Percentiles rank a stretch among this genome's conserved stretches.
phyloP scores from a whole-genome alignment of 2,329 filamentous ascomycete genomes.

The Gaeumannomyces sp. region DNA sequence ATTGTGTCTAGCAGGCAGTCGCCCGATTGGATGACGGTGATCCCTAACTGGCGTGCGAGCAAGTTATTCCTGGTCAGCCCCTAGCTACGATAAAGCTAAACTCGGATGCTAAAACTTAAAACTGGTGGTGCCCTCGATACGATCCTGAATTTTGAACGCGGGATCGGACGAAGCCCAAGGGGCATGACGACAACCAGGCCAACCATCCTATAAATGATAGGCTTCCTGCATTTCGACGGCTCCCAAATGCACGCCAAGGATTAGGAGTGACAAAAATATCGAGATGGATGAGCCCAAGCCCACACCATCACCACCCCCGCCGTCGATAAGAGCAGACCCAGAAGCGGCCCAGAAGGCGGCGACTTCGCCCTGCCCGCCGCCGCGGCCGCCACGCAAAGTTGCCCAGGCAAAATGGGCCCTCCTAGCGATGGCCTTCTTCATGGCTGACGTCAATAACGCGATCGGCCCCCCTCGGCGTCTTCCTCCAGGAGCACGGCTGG shows the following conservation, averaged over 20 bases:
- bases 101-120: too few relatives aligned
- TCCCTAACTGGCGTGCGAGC: too few relatives aligned
- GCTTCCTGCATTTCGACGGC: too few relatives aligned
- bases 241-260: background rate
- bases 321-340: background rate
- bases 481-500: slow-evolving; percentile 6
- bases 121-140: too few relatives aligned
- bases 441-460: slow-evolving; percentile 2
- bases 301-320: background rate
- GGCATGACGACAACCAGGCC: too few relatives aligned
- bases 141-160: too few relatives aligned
- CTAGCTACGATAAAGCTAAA: too few relatives aligned
- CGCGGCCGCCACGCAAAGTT: background rate
- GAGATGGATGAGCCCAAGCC: background rate
- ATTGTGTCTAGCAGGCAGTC: too few relatives aligned
- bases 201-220: background rate
- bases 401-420: slow-evolving; percentile 1
- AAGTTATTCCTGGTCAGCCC: too few relatives aligned
- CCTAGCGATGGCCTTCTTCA: slow-evolving; percentile 3
- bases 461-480: slow-evolving; percentile 2
- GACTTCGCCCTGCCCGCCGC: too few relatives aligned
- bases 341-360: background rate
- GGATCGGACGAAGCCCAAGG: too few relatives aligned
- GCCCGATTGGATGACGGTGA: too few relatives aligned
- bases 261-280: background rate